Conservation (phyloP, 2,329 filamentous ascomycete genomes). For the Diplodia seriata region DNA sequence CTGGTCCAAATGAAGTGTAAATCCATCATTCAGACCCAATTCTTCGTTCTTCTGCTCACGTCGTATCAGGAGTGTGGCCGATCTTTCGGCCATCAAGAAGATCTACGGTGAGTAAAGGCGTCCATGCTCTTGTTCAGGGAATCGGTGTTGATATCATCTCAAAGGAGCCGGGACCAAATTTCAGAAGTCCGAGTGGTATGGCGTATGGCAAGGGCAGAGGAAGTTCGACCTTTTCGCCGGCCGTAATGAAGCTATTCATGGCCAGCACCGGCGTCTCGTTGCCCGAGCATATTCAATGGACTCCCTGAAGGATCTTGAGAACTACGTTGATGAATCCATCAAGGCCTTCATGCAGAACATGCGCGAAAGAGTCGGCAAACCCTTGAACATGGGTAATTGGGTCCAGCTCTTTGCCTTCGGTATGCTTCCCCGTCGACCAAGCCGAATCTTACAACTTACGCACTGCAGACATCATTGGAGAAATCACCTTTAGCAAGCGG, state of each 20-base stretch:
- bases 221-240: slow-evolving; percentile 52
- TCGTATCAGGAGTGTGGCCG: slow-evolving; percentile 19
- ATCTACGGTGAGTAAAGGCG: slow-evolving; percentile 38
- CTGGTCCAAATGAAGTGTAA: slow-evolving; percentile 30
- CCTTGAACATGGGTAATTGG: slow-evolving; percentile 49
- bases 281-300: slow-evolving; percentile 49
- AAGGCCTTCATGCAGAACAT: slow-evolving; percentile 46
- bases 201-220: slow-evolving; percentile 48
- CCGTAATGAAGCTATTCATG: slow-evolving; percentile 47
- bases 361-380: slow-evolving; percentile 37
- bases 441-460: background rate
- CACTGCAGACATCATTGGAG: slow-evolving; percentile 50
- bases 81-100: slow-evolving; percentile 34
- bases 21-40: too few relatives aligned
- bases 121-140: background rate
- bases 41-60: background rate
- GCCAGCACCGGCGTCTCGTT: slow-evolving; percentile 44
- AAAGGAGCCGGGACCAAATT: slow-evolving; percentile 50
- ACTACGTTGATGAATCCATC: slow-evolving; percentile 50
- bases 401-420: slow-evolving; percentile 52
- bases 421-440: slow-evolving; percentile 31
- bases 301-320: slow-evolving; percentile 49
- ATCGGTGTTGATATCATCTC: background rate
- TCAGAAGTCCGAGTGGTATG: slow-evolving; percentile 52
- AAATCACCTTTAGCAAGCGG: slow-evolving; percentile 49